Evolutionary conservation across 1,284 basidiomycete genomes (phyloP), one percentile per base, ranked within the genome.

Genomic region (Austroboletus novae-zelandiae): DNA sequence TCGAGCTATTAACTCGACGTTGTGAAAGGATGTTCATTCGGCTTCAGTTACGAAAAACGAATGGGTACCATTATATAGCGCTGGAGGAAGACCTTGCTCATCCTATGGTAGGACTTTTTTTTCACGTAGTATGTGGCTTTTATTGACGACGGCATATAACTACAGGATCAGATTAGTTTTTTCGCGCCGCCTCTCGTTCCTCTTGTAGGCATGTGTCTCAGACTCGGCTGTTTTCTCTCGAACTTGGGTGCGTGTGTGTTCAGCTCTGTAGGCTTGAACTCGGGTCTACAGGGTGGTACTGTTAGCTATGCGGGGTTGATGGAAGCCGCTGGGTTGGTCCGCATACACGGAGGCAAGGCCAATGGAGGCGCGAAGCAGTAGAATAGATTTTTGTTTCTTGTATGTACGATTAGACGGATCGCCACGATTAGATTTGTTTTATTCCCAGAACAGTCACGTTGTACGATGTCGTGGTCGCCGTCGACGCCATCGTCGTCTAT

Each of bases 121-220:
- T 30, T 13, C 4, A n/a, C 27, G 11, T 32, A 20, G 9, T 5
- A 9, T 15, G 25, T n/a, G 10, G 27, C n/a, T 39, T 34, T 4
- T 30, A 17, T 46, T 23, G 40, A 15, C 48, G 44, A 52, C 18
- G 10, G n/a, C 4, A 8, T n/a, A n/a, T 15, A 5, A 31, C 43
- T 40, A 14, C 53, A 81, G 80, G 78, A 81, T 48, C 66, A 84
- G 40, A 60, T 74, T 27, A 69, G 74, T 5, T 67, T 81, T 17
- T 14, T 83, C n/a, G 50, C 81, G 4, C 79, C 83, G 0, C 77
- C 79, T 4, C 66, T 82, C 18, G 60, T 70, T 0, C 75, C 77
- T 0, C 49, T 81, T 45, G 61, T 75, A 18, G 64, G 68, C 10
- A 42, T 74, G 20, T 66, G 57, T 11, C 69, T 83, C 37, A 62